These are phyloP conservation scores for Aspergillus novoparasiticus DNA, from an alignment of 2,329 filamentous ascomycete genomes.

Conservation along the genomic window DNA sequence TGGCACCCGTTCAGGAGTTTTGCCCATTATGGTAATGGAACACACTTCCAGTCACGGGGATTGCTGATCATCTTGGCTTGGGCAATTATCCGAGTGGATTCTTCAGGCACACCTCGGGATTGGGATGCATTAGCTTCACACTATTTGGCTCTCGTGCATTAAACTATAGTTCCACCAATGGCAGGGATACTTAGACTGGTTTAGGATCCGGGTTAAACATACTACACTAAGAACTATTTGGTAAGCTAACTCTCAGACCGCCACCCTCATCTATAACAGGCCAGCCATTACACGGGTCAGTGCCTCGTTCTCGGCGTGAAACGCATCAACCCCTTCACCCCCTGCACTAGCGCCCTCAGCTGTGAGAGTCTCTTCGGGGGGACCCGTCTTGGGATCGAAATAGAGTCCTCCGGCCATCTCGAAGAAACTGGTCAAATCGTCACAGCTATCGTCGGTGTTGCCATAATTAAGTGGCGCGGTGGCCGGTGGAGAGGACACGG, in stretches of 20 bases:
- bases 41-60: neutral
- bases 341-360: slow-evolving; percentile 9
- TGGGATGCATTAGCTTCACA: neutral
- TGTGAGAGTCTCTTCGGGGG: slow-evolving; percentile 12
- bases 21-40: neutral
- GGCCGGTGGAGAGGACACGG: slow-evolving; percentile 17
- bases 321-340: slow-evolving; percentile 26
- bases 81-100: neutral
- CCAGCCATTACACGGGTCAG: slow-evolving; percentile 39
- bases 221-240: neutral
- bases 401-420: slow-evolving; percentile 58
- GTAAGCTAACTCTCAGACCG: neutral
- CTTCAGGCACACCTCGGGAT: neutral
- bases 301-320: slow-evolving; percentile 39
- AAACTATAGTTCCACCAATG: slow-evolving; percentile 2
- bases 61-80: neutral
- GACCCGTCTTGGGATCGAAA: slow-evolving; percentile 25
- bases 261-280: slow-evolving; percentile 23
- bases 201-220: neutral
- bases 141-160: neutral
- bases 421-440: slow-evolving; percentile 63
- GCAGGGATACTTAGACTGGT: neutral
- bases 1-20: neutral
- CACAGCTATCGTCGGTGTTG: slow-evolving; percentile 29
- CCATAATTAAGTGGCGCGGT: slow-evolving; percentile 10